Conservation (phyloP, 140 eudicot genomes). For the Ambrosia hybrid region DNA sequence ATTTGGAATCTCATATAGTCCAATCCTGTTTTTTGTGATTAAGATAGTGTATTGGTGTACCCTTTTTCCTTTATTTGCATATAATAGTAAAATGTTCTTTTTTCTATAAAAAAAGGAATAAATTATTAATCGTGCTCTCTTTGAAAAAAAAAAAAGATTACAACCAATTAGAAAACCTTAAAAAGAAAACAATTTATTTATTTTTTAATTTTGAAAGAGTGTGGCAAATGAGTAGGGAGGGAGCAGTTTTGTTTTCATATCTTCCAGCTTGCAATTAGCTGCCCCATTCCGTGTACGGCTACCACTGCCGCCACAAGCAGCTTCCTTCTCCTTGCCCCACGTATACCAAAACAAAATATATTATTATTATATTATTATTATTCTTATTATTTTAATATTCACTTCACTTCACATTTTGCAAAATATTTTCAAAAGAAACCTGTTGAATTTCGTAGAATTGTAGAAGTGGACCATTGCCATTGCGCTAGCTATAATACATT, state of each 20-base stretch:
- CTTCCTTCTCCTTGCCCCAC: conserved; percentile 32
- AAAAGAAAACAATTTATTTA: neutral
- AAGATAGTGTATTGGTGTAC: no score
- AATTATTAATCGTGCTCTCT: no score
- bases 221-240: conserved; percentile 12
- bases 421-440: neutral
- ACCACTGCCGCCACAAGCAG: conserved; percentile 30
- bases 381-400: neutral
- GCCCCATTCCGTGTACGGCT: conserved; percentile 33
- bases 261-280: conserved; percentile 44
- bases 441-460: neutral
- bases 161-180: conserved; percentile 30
- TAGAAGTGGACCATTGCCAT: neutral
- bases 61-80: no score
- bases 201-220: neutral
- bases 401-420: neutral
- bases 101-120: no score
- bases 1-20: no score
- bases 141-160: no score
- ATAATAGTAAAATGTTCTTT: no score
- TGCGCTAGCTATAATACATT: conserved; percentile 5
- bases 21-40: no score
- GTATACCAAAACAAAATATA: conserved; percentile 14
- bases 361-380: neutral
- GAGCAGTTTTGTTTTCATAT: conserved; percentile 3